Percentiles rank a stretch among this genome's conserved stretches.
These are phyloP conservation scores for Suillus ampliporus DNA, from an alignment of 768 basidiomycete species.

Conservation along the genomic window DNA sequence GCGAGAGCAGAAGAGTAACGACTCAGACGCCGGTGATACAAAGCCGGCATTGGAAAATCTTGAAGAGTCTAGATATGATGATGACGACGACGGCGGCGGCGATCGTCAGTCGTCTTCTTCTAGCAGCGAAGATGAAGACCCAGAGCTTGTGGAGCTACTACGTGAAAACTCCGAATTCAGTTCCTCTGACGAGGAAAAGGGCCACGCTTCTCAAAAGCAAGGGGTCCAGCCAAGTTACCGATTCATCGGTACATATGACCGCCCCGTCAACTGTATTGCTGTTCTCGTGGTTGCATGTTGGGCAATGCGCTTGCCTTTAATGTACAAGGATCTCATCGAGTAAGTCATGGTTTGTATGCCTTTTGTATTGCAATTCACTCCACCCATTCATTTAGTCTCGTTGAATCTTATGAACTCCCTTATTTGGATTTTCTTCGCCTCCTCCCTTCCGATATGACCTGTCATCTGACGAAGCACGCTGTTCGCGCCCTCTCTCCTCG, in stretches of 20 bases:
- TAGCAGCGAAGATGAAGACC: slow-evolving; percentile 30
- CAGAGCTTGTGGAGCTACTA: slow-evolving; percentile 48
- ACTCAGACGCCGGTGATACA: slow-evolving; percentile 17
- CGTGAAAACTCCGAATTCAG: slow-evolving; percentile 44
- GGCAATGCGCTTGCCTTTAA: slow-evolving; percentile 77
- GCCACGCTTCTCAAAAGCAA: slow-evolving; percentile 12
- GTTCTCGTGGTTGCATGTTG: slow-evolving; percentile 79
- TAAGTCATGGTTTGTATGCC: slow-evolving; percentile 39
- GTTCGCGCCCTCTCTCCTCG: slow-evolving; percentile 70
- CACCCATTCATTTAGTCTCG: slow-evolving; percentile 52
- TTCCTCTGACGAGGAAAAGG: slow-evolving; percentile 26
- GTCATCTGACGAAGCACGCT: slow-evolving; percentile 76
- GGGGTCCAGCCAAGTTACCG: slow-evolving; percentile 14
- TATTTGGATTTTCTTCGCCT: slow-evolving; percentile 75
- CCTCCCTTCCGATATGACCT: slow-evolving; percentile 63
- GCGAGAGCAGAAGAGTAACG: slow-evolving; percentile 41
- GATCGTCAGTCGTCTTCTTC: slow-evolving; percentile 13
- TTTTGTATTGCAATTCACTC: slow-evolving; percentile 3
- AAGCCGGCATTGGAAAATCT: slow-evolving; percentile 7
- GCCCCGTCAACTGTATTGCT: slow-evolving; percentile 59
- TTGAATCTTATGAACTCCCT: slow-evolving; percentile 78
- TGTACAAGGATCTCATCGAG: slow-evolving; percentile 79
- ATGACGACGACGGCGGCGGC: slow-evolving; percentile 19
- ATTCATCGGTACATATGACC: slow-evolving; percentile 40
- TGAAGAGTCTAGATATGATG: slow-evolving; percentile 21